These are phyloP conservation scores for Globisporangium cederbergense DNA, from an alignment of 352 stramenopile species.

Conservation along the genomic window DNA sequence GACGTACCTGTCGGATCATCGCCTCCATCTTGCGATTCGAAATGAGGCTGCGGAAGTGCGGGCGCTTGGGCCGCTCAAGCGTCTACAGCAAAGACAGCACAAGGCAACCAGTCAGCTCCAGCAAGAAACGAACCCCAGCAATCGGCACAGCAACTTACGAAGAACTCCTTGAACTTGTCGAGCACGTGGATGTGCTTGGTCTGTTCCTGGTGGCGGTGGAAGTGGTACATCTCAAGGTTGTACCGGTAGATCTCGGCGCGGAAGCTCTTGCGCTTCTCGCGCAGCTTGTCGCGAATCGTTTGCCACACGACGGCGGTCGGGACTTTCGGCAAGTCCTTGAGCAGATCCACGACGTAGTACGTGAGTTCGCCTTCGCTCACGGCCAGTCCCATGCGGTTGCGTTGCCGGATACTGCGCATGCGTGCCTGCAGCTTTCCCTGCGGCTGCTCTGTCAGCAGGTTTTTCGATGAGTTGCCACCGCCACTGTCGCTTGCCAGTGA, in stretches of 20 bases:
- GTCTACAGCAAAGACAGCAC: constrained; percentile 19
- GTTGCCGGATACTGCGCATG: constrained; percentile 30
- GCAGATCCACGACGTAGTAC: constrained; percentile 68
- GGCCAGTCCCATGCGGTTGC: constrained; percentile 14
- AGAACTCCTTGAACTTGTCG: constrained; percentile 70
- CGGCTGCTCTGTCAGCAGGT: background rate
- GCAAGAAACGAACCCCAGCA: background rate
- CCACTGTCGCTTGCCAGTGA: background rate
- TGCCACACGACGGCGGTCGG: constrained; percentile 37
- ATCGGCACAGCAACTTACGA: constrained; percentile 29
- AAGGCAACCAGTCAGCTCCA: background rate
- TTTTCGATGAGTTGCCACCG: background rate
- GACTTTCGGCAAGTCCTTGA: constrained; percentile 52
- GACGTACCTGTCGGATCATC: constrained; percentile 40
- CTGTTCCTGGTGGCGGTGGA: constrained; percentile 49
- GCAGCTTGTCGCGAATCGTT: constrained; percentile 47
- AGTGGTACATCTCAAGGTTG: constrained; percentile 53
- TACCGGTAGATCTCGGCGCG: constrained; percentile 62
- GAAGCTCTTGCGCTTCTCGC: constrained; percentile 57
- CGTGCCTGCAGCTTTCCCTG: constrained; percentile 28
- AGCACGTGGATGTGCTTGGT: constrained; percentile 47
- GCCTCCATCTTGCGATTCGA: constrained; percentile 59
- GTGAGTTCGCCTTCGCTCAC: constrained; percentile 38
- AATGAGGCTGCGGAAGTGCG: constrained; percentile 64
- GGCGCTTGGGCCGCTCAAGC: constrained; percentile 35